Percentiles rank a stretch among this genome's conserved stretches.
phyloP scores from a whole-genome alignment of 371 early-diverging fungal species.

The Paraphysoderma sedebokerense region DNA sequence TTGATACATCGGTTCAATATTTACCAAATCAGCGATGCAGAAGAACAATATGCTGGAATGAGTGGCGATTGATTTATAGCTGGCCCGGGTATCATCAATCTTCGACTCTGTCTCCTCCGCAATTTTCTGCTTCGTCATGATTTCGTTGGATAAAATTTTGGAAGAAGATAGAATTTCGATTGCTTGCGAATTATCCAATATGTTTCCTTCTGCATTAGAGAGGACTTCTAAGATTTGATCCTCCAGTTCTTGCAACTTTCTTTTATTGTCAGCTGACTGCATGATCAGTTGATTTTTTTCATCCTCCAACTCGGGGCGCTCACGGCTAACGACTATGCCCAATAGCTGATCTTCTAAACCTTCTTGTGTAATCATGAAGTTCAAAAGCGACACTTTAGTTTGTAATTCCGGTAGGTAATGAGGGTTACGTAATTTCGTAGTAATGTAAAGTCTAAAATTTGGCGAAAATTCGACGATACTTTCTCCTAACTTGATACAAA shows the following conservation, averaged over 20 bases:
- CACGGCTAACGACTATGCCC: slow-evolving; percentile 34
- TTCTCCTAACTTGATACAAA: slow-evolving; percentile 33
- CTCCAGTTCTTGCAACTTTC: slow-evolving; percentile 37
- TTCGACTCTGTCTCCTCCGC: slow-evolving; percentile 37
- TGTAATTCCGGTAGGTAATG: slow-evolving; percentile 34
- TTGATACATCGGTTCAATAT: slow-evolving; percentile 42
- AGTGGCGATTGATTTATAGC: slow-evolving; percentile 31
- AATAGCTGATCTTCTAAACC: slow-evolving; percentile 40
- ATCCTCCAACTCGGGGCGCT: slow-evolving; percentile 37
- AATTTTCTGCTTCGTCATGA: slow-evolving; percentile 30
- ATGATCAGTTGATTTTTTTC: slow-evolving; percentile 31
- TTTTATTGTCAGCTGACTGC: slow-evolving; percentile 33
- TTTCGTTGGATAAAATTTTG: slow-evolving; percentile 22
- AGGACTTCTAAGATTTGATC: slow-evolving; percentile 36
- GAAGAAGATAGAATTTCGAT: slow-evolving; percentile 38
- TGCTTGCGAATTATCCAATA: slow-evolving; percentile 34
- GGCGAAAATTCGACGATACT: slow-evolving; percentile 34
- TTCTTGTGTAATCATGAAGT: slow-evolving; percentile 34
- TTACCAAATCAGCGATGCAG: slow-evolving; percentile 36
- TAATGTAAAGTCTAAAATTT: slow-evolving; percentile 36
- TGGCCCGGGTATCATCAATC: slow-evolving; percentile 32
- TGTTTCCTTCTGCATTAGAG: slow-evolving; percentile 36
- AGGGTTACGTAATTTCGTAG: slow-evolving; percentile 37
- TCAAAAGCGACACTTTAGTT: slow-evolving; percentile 33
- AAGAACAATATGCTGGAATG: slow-evolving; percentile 34